Percentiles rank a stretch among this genome's conserved stretches.
Conservation (phyloP, 75 land plant species). For the Isoetes taiwanensis region DNA sequence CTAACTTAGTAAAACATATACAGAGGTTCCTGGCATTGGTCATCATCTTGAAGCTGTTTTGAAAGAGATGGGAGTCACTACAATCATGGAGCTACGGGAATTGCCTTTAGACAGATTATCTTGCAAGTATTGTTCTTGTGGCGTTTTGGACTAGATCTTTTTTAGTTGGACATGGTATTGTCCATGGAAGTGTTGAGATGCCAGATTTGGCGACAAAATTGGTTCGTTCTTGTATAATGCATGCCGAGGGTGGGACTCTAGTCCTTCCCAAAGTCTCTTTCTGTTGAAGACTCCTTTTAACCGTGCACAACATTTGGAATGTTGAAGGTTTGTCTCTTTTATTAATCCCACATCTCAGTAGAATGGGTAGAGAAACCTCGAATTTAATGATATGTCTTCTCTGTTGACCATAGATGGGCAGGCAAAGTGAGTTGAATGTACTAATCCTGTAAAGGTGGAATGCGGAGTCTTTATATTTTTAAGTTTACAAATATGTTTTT, state of each 20-base stretch:
- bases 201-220: constrained; percentile 25
- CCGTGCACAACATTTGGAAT: constrained; percentile 26
- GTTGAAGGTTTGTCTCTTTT: no score
- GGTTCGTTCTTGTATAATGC: constrained; percentile 18
- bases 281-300: constrained; percentile 35
- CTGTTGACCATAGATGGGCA: no score
- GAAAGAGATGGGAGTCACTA: constrained; percentile 22
- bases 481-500: no score
- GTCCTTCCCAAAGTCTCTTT: constrained; percentile 21
- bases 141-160: no score
- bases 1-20: not conserved
- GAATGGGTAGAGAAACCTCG: no score
- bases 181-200: not conserved
- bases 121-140: no score
- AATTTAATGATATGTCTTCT: no score
- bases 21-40: constrained; percentile 32
- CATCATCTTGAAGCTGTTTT: constrained; percentile 20
- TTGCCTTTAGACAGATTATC: constrained; percentile 11
- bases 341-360: no score
- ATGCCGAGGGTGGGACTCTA: constrained; percentile 23
- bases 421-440: no score
- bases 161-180: no score
- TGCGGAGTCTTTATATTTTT: no score
- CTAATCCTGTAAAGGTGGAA: no score
- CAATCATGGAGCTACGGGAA: constrained; percentile 18